These are phyloP conservation scores for Quercus tomentella DNA, from an alignment of 331 rosid species.

Conservation along the genomic window DNA sequence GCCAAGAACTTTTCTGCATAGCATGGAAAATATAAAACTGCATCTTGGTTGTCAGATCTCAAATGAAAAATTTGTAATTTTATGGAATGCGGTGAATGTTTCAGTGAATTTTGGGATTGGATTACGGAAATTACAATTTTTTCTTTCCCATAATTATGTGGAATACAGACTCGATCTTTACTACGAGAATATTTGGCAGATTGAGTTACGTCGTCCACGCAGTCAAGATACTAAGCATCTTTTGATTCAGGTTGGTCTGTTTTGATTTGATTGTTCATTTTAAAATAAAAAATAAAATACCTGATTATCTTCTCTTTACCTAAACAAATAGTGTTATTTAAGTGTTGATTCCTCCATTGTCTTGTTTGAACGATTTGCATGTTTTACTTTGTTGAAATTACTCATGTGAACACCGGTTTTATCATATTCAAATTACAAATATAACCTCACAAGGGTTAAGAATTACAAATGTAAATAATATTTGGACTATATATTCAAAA, in stretches of 20 bases:
- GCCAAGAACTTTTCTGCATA: conserved; percentile 42
- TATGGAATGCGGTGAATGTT: conserved; percentile 40
- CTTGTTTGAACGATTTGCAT: neutral
- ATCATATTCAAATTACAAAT: too few species aligned
- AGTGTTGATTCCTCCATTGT: neutral
- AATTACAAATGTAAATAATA: too few species aligned
- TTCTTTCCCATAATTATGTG: conserved; percentile 1
- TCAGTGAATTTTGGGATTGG: conserved; percentile 50
- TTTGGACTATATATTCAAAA: too few species aligned
- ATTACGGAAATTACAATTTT: conserved; percentile 48
- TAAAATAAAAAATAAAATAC: neutral
- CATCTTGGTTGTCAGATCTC: conserved; percentile 70
- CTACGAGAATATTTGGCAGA: conserved; percentile 76
- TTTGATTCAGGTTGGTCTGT: conserved; percentile 63
- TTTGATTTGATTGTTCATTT: too few species aligned
- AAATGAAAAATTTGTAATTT: conserved; percentile 29
- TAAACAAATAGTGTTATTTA: neutral
- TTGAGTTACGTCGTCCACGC: conserved; percentile 43
- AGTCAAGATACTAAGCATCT: conserved; percentile 44
- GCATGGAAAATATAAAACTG: conserved; percentile 37
- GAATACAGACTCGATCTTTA: conserved; percentile 62
- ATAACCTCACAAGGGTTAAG: too few species aligned
- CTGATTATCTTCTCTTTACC: neutral
- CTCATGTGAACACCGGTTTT: neutral
- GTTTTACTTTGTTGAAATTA: neutral